Base-by-base conservation (phyloP, 2,329 filamentous ascomycete genomes). In the Sporothrix brunneoviolacea region DNA sequence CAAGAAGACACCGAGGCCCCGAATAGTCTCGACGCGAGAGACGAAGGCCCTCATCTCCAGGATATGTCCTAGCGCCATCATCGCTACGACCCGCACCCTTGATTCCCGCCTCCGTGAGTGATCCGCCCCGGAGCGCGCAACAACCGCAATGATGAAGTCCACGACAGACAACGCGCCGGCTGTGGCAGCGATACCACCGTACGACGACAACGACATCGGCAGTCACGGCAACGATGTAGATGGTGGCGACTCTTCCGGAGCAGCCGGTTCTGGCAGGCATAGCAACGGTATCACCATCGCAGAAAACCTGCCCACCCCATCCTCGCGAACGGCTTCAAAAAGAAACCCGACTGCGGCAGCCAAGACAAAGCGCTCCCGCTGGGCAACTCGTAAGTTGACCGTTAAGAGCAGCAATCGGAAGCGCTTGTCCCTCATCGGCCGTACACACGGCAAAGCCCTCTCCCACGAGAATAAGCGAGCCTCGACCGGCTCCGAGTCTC, bases 321-420 rank as follows among this genome's bases (percentile, higher is more conserved):
- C 55, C 41, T 46, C 57, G 15, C 35, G 38, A 27, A 10, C 32
- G 8, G n/a, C 40, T 9, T 10, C 46, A 24, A 47, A 50, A 27
- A 39, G 52, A 22, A 28, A 45, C 36, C 28, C 39, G 22, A 35
- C 27, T 4, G 39, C 35, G 3, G 30, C 36, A 1, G 18, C 45
- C 45, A 60, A 64, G 50, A 85, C 83, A 19, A 89, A 91, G 65
- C 79, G 91, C 64, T 83, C 93, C 67, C 79, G 93, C 82, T 97
- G 93, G 93, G 91, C 93, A 16, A 97, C 93, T n/a, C 88, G 91
- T 62, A 88, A 89, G 65, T 80, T 87, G 67, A 83, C 83, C 13
- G 82, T 87, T 61, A 79, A 83, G 63, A 87, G 83, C 64, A 88
- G 86, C 57, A 75, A 77, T 59, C 77, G 80, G 65, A 97, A 96